Percentiles rank a stretch among this genome's conserved stretches.
These are phyloP conservation scores for Hypsizygus ulmarius DNA, from an alignment of 1,284 basidiomycete species.

Conservation along the genomic window DNA sequence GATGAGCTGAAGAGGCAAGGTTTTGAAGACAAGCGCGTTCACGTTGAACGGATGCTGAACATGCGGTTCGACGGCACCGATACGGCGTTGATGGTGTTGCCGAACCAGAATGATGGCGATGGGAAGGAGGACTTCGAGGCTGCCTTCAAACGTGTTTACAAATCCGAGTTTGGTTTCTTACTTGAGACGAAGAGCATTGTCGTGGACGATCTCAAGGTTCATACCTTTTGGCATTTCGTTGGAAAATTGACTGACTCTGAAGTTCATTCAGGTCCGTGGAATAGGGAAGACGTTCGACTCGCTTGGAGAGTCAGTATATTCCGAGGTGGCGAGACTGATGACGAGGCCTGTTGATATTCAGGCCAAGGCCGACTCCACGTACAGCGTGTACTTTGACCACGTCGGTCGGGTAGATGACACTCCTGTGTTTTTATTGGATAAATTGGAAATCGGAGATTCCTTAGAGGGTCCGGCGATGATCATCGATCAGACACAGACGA, in stretches of 20 bases:
- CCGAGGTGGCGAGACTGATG: constrained; percentile 57
- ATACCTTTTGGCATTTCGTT: constrained; percentile 14
- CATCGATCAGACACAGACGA: constrained; percentile 91
- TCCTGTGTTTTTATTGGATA: constrained; percentile 74
- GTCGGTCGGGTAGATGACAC: constrained; percentile 73
- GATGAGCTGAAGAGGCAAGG: constrained; percentile 75
- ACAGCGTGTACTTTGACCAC: constrained; percentile 79
- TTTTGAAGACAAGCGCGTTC: constrained; percentile 69
- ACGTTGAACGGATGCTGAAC: constrained; percentile 82
- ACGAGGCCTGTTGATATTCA: constrained; percentile 39
- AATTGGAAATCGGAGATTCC: constrained; percentile 65
- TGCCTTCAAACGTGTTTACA: constrained; percentile 78
- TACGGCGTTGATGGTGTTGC: constrained; percentile 86
- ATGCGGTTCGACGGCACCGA: constrained; percentile 93
- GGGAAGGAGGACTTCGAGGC: constrained; percentile 73
- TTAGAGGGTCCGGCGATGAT: constrained; percentile 85
- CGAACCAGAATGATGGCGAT: constrained; percentile 49
- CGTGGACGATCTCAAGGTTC: constrained; percentile 70
- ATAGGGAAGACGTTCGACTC: constrained; percentile 89
- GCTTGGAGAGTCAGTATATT: constrained; percentile 78
- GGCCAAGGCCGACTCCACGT: constrained; percentile 46
- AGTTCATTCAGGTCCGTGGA: constrained; percentile 52
- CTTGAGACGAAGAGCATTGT: constrained; percentile 71
- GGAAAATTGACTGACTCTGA: constrained; percentile 4
- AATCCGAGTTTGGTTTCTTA: constrained; percentile 89